phyloP scores from a whole-genome alignment of 2,329 filamentous ascomycete genomes.

The Trichoderma pleuroti region DNA sequence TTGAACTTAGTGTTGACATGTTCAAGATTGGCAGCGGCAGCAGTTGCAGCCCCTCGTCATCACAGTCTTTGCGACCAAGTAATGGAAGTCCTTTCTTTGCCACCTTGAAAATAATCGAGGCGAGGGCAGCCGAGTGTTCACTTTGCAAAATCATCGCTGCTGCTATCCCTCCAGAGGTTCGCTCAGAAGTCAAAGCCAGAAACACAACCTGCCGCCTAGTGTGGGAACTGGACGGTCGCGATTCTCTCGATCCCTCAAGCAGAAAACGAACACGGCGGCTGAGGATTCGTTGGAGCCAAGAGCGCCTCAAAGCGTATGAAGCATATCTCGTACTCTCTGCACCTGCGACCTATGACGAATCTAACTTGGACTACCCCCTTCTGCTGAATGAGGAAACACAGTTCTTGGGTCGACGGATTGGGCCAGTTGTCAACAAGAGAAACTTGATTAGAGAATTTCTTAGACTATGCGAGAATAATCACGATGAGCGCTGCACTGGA shows the following conservation, averaged over 20 bases:
- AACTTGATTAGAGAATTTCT: not conserved
- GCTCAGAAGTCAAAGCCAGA: not conserved
- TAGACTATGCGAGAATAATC: not conserved
- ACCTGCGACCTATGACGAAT: not conserved
- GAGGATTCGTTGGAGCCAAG: not conserved
- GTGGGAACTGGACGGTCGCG: not conserved
- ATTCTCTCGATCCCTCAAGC: not conserved
- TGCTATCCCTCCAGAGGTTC: not conserved
- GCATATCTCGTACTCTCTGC: not conserved
- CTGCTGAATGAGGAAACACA: not conserved
- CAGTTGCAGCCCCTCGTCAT: not conserved
- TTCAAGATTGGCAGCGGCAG: not conserved
- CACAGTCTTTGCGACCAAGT: not conserved
- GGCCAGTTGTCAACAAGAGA: not conserved
- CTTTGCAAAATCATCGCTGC: not conserved
- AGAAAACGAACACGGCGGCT: not conserved
- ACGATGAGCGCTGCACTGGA: not conserved
- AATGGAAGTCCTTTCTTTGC: not conserved
- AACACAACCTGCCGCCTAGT: not conserved
- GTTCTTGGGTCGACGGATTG: not conserved
- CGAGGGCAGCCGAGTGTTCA: not conserved
- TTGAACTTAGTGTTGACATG: not conserved
- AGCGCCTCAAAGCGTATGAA: not conserved
- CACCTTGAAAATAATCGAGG: not conserved
- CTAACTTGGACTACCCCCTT: not conserved